Evolutionary conservation across 768 basidiomycete genomes (phyloP).

Genomic region (Russula compacta): DNA sequence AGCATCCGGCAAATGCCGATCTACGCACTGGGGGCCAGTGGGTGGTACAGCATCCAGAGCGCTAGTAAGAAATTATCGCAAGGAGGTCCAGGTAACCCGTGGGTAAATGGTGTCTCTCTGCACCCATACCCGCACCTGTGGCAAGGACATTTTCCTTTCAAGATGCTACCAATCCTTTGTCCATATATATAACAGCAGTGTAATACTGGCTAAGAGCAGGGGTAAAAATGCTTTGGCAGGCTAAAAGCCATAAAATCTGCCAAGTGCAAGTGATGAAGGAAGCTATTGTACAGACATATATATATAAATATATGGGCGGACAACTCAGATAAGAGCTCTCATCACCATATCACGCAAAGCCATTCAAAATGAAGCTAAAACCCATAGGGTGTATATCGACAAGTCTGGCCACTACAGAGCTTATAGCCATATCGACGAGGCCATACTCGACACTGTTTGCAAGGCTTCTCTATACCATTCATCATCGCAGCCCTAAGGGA

Average conservation of each 20-base stretch:
- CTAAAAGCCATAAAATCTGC: neutral
- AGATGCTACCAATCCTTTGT: too few relatives aligned
- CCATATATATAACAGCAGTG: neutral
- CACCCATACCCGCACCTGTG: too few relatives aligned
- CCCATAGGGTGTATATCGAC: neutral
- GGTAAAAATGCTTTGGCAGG: neutral
- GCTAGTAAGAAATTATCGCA: too few relatives aligned
- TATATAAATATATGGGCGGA: neutral
- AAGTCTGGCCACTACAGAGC: neutral
- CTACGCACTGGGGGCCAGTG: too few relatives aligned
- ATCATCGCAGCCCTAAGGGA: neutral
- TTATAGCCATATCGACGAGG: neutral
- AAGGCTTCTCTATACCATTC: neutral
- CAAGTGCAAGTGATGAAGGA: neutral
- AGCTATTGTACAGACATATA: neutral
- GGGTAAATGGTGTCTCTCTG: too few relatives aligned
- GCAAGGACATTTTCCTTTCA: too few relatives aligned
- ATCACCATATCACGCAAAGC: neutral
- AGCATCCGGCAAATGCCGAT: neutral
- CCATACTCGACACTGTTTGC: neutral
- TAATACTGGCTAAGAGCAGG: neutral
- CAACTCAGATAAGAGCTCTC: neutral
- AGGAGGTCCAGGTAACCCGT: too few relatives aligned
- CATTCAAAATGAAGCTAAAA: neutral
- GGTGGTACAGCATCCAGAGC: too few relatives aligned